Conservation (phyloP, 768 basidiomycete genomes). For the Naematelia aurantialba region DNA sequence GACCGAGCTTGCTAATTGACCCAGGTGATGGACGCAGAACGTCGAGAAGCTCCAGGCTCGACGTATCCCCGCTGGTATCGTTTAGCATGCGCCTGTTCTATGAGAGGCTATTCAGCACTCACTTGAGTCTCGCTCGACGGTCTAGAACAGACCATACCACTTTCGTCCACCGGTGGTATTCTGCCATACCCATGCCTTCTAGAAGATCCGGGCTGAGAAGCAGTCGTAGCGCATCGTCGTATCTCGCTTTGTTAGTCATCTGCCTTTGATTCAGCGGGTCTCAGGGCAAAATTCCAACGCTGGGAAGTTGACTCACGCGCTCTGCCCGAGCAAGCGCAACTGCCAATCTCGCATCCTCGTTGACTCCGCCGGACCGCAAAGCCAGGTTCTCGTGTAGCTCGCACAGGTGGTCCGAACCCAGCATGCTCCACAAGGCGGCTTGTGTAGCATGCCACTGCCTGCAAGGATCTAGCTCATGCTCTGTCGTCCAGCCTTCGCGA, state of each 20-base stretch:
- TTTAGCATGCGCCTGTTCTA: not conserved
- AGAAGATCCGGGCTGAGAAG: conserved; percentile 18
- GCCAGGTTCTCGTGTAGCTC: conserved; percentile 41
- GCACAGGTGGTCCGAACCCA: conserved; percentile 33
- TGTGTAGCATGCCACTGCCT: conserved; percentile 38
- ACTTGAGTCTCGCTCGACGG: conserved; percentile 30
- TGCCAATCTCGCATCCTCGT: conserved; percentile 25
- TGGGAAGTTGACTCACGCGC: conserved; percentile 27
- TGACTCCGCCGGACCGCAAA: conserved; percentile 8
- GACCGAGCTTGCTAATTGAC: conserved; percentile 7
- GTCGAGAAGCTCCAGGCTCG: not conserved
- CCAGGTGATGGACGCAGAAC: not conserved
- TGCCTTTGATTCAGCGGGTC: conserved; percentile 9
- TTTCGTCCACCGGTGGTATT: conserved; percentile 38
- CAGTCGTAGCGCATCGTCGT: conserved; percentile 28
- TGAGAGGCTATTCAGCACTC: conserved; percentile 6
- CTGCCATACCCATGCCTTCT: conserved; percentile 24
- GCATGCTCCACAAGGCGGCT: conserved; percentile 38
- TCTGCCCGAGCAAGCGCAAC: conserved; percentile 30
- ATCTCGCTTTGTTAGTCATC: conserved; percentile 18
- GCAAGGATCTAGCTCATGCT: conserved; percentile 19
- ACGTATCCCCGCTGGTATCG: not conserved
- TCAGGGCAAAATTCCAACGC: not conserved
- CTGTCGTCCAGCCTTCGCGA: conserved; percentile 13
- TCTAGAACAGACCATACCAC: conserved; percentile 38